Percentiles rank a stretch among this genome's conserved stretches.
Evolutionary conservation across 2,329 filamentous ascomycete species (phyloP).

Genomic region (Emmonsia crescens): DNA sequence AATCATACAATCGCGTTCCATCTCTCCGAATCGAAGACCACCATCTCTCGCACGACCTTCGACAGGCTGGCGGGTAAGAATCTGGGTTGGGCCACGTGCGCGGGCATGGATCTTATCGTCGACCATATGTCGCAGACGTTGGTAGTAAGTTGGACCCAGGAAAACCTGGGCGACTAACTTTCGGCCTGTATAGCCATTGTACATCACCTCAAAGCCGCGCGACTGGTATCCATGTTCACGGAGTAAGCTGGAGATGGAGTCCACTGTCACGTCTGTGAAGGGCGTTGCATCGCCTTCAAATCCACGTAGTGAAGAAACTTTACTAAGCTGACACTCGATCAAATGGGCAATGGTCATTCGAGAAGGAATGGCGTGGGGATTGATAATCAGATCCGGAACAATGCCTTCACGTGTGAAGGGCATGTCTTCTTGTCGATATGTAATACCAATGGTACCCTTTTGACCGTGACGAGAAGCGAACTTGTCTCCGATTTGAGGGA

Average conservation of each 20-base stretch:
- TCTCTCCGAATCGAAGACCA: slow-evolving; percentile 98
- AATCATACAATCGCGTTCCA: slow-evolving; percentile 99
- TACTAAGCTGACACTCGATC: slow-evolving; percentile 95
- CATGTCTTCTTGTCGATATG: slow-evolving; percentile 97
- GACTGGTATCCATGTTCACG: slow-evolving; percentile 90
- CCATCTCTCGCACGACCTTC: slow-evolving; percentile 97
- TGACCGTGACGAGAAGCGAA: slow-evolving; percentile 98
- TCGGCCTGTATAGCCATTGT: slow-evolving; percentile 91
- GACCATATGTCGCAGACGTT: slow-evolving; percentile 97
- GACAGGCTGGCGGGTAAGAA: slow-evolving; percentile 91
- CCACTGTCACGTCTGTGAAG: slow-evolving; percentile 95
- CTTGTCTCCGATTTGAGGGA: slow-evolving; percentile 97
- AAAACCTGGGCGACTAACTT: slow-evolving; percentile 94
- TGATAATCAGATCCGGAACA: slow-evolving; percentile 93
- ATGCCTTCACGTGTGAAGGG: slow-evolving; percentile 89
- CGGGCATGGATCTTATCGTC: slow-evolving; percentile 99
- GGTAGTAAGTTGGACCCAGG: slow-evolving; percentile 96
- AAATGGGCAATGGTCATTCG: slow-evolving; percentile 99
- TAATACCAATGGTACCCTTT: slow-evolving; percentile 98
- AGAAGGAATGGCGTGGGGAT: slow-evolving; percentile 97
- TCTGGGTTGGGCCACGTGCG: slow-evolving; percentile 90
- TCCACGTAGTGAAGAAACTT: slow-evolving; percentile 85
- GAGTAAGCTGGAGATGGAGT: slow-evolving; percentile 77
- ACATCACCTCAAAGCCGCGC: slow-evolving; percentile 96
- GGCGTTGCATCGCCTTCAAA: slow-evolving; percentile 96